Conservation (phyloP, 2,329 filamentous ascomycete genomes). For the Fusarium verticillioides region DNA sequence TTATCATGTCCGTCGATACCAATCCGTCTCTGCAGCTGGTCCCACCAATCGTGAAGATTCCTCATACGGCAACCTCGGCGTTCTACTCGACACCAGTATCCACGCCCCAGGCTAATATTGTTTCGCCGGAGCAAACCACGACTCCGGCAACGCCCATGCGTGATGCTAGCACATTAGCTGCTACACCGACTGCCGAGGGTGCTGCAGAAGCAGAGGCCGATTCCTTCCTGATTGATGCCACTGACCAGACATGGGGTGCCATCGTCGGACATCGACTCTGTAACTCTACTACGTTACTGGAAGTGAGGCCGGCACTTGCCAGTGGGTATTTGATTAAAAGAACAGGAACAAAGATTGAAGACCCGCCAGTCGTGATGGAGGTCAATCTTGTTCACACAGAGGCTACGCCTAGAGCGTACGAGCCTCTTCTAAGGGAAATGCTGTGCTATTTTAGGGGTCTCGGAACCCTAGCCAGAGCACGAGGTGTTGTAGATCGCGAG, state of each 20-base stretch:
- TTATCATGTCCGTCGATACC: slow-evolving; percentile 73
- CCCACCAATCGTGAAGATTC: slow-evolving; percentile 63
- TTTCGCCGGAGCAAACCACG: slow-evolving; percentile 70
- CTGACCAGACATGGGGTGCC: slow-evolving; percentile 81
- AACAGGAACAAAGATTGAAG: slow-evolving; percentile 64
- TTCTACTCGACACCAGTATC: slow-evolving; percentile 73
- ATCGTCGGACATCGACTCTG: slow-evolving; percentile 74
- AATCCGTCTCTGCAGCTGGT: slow-evolving; percentile 72
- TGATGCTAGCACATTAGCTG: slow-evolving; percentile 52
- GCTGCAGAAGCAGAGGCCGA: slow-evolving; percentile 61
- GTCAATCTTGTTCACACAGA: slow-evolving; percentile 72
- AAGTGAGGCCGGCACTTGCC: slow-evolving; percentile 67
- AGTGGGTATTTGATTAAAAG: slow-evolving; percentile 76
- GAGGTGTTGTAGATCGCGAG: slow-evolving; percentile 69
- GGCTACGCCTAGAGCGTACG: slow-evolving; percentile 63
- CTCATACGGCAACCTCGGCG: slow-evolving; percentile 54
- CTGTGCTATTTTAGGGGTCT: slow-evolving; percentile 75
- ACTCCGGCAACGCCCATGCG: slow-evolving; percentile 62
- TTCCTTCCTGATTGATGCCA: slow-evolving; percentile 75
- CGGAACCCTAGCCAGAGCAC: slow-evolving; percentile 74
- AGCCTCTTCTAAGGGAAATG: slow-evolving; percentile 76
- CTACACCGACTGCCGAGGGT: slow-evolving; percentile 58
- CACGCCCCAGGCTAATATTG: slow-evolving; percentile 69
- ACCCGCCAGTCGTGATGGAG: slow-evolving; percentile 70
- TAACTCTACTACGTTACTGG: slow-evolving; percentile 66